Conservation (phyloP, 306 rosid species). For the Myrica gale region DNA sequence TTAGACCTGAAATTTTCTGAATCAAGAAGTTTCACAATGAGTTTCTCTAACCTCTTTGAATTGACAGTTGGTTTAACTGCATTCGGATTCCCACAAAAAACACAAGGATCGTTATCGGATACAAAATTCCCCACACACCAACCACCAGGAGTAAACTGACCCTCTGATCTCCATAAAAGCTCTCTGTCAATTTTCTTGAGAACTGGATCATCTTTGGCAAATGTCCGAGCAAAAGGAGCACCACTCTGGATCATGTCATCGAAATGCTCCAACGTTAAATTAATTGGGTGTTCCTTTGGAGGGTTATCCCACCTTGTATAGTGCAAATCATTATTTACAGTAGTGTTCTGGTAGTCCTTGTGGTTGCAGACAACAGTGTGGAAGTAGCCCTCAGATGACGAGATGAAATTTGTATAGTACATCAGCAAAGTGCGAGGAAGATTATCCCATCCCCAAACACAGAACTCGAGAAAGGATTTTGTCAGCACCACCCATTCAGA, state of each 20-base stretch:
- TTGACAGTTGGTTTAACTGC: conserved; percentile 58
- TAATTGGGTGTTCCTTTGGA: conserved; percentile 62
- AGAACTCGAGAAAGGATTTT: conserved; percentile 67
- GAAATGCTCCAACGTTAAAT: conserved; percentile 56
- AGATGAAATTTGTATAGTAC: conserved; percentile 76
- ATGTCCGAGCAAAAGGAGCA: conserved; percentile 67
- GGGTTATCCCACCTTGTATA: conserved; percentile 70
- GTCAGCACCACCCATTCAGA: conserved; percentile 73
- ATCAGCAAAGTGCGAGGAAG: conserved; percentile 87
- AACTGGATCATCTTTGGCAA: conserved; percentile 58
- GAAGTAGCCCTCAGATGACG: conserved; percentile 86
- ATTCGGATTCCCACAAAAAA: conserved; percentile 49
- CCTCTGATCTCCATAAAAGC: conserved; percentile 50
- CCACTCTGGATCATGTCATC: conserved; percentile 67
- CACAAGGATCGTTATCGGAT: conserved; percentile 48
- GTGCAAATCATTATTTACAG: conserved; percentile 74
- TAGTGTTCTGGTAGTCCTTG: conserved; percentile 89
- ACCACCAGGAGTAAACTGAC: conserved; percentile 64
- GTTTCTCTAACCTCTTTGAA: conserved; percentile 70
- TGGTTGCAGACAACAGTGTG: conserved; percentile 86
- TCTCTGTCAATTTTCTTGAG: conserved; percentile 65
- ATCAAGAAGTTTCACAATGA: conserved; percentile 67
- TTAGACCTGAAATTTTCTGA: conserved; percentile 71
- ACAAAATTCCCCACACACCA: conserved; percentile 58
- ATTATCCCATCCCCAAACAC: conserved; percentile 90